Percentiles rank a stretch among this genome's conserved stretches.
Conservation (phyloP, 148 eudicot genomes). For the Diospyros lotus region DNA sequence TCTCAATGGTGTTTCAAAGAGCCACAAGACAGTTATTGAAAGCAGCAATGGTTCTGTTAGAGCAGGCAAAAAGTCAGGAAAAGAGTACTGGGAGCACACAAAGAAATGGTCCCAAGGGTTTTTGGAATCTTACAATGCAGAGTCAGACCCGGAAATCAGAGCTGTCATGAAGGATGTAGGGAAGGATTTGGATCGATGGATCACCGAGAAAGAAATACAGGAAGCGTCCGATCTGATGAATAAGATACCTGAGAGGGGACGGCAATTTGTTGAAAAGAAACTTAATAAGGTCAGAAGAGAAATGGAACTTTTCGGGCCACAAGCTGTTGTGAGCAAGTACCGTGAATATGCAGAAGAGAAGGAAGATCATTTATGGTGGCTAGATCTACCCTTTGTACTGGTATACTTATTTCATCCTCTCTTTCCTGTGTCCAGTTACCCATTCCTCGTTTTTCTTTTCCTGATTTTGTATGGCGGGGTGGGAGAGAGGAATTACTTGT, state of each 20-base stretch:
- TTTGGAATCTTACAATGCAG: constrained; percentile 73
- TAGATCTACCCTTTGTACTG: constrained; percentile 61
- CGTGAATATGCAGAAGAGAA: constrained; percentile 70
- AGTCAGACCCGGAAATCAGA: constrained; percentile 73
- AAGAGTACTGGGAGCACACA: constrained; percentile 90
- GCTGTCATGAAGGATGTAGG: constrained; percentile 81
- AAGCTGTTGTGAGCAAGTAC: constrained; percentile 85
- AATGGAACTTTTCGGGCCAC: constrained; percentile 85
- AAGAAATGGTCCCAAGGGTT: constrained; percentile 92
- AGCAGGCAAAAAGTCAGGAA: constrained; percentile 75
- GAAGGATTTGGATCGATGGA: constrained; percentile 92
- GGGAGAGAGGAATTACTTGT: no score
- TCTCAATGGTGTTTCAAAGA: constrained; percentile 19
- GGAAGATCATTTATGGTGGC: constrained; percentile 95
- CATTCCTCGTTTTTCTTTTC: no score
- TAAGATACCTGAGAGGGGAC: constrained; percentile 50
- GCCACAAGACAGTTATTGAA: constrained; percentile 64
- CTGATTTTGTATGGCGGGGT: no score
- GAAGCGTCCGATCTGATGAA: constrained; percentile 68
- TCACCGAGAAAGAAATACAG: constrained; percentile 77
- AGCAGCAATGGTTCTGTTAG: constrained; percentile 78
- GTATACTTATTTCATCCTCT: not conserved
- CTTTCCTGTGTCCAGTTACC: not conserved
- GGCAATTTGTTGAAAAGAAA: constrained; percentile 55
- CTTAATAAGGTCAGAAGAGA: constrained; percentile 77